Evolutionary conservation across 1,284 basidiomycete genomes (phyloP).

Genomic region (Ceratobasidium papillatum): DNA sequence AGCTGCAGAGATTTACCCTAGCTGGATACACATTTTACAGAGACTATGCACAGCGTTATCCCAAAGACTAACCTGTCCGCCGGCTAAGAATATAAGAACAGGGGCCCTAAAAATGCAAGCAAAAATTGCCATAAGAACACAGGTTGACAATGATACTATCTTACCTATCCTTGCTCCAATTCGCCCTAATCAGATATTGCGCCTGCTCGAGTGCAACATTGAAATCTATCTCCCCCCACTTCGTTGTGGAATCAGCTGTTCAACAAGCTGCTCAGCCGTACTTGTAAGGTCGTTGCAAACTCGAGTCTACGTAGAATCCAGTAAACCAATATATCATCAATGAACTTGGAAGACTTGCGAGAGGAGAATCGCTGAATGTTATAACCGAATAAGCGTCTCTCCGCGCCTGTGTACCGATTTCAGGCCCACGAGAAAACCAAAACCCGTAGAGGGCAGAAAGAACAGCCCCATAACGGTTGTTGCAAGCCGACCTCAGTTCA

Average conservation of each 20-base stretch:
- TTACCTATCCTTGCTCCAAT: conserved; percentile 66
- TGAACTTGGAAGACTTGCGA: conserved; percentile 56
- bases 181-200: conserved; percentile 55
- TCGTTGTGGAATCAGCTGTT: conserved; percentile 52
- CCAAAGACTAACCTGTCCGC: conserved; percentile 60
- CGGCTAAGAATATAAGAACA: conserved; percentile 68
- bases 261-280: conserved; percentile 59
- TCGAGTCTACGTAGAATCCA: conserved; percentile 40
- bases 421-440: conserved; percentile 62
- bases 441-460: conserved; percentile 63
- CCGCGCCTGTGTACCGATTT: conserved; percentile 55
- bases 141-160: neutral
- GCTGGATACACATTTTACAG: conserved; percentile 55
- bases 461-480: conserved; percentile 67
- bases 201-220: conserved; percentile 55
- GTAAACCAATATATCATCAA: conserved; percentile 54
- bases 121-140: neutral
- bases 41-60: conserved; percentile 59
- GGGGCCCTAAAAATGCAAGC: conserved; percentile 56
- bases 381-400: conserved; percentile 62
- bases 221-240: conserved; percentile 63
- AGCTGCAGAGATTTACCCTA: conserved; percentile 26
- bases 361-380: conserved; percentile 55
- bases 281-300: conserved; percentile 61
- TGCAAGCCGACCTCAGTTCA: conserved; percentile 52